These are phyloP conservation scores for Penicillium sp. DNA, from an alignment of 2,329 filamentous ascomycete genomes.

Conservation along the genomic window DNA sequence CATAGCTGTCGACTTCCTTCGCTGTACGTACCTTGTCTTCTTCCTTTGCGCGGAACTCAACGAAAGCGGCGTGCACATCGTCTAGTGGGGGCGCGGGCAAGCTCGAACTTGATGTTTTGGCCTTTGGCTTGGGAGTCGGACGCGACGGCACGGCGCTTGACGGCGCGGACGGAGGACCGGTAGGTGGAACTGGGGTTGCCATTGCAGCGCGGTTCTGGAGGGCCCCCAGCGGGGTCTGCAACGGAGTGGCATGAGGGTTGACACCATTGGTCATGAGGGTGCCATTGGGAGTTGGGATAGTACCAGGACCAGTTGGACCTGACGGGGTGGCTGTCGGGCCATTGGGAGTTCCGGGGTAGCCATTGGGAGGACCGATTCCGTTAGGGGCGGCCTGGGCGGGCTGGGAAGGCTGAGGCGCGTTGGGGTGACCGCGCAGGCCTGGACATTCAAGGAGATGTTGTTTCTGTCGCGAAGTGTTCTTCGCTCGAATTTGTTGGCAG, in stretches of 20 bases:
- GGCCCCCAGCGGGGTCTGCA: constrained; percentile 43
- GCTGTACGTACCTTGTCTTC: constrained; percentile 44
- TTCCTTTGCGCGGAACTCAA: constrained; percentile 49
- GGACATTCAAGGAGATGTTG: constrained; percentile 52
- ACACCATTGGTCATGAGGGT: constrained; percentile 47
- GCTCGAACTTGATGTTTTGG: constrained; percentile 39
- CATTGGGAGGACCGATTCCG: constrained; percentile 42
- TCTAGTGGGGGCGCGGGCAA: constrained; percentile 49
- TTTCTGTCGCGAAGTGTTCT: constrained; percentile 54
- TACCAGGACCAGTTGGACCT: constrained; percentile 31
- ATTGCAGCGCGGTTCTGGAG: constrained; percentile 42
- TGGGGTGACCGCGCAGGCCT: constrained; percentile 47
- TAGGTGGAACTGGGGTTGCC: constrained; percentile 38
- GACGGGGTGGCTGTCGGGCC: constrained; percentile 34
- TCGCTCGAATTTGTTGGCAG: constrained; percentile 53
- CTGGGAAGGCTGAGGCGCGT: constrained; percentile 43
- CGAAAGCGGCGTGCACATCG: constrained; percentile 50
- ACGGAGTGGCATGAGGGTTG: constrained; percentile 43
- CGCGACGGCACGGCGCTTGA: constrained; percentile 34
- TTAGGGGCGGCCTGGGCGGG: constrained; percentile 39
- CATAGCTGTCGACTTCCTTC: background rate
- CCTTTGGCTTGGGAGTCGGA: constrained; percentile 39
- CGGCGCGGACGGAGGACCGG: constrained; percentile 30
- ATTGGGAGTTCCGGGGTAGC: constrained; percentile 45
- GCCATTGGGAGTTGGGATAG: constrained; percentile 44